phyloP scores from a whole-genome alignment of 139 green algal genomes.

The Prasinococcaceae sp. region DNA sequence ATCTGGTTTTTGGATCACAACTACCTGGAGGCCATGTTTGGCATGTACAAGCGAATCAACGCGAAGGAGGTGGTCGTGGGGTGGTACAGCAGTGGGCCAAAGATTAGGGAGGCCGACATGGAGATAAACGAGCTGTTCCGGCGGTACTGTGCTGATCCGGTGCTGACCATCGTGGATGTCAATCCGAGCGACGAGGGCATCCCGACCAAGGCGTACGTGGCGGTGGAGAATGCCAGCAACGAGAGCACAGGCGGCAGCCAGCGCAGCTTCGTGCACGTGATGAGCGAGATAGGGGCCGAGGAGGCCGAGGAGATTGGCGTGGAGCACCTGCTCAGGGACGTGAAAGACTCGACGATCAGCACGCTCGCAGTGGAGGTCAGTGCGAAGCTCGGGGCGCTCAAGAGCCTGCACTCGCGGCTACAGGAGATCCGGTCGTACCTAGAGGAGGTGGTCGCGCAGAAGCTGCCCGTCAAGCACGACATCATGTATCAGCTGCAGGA shows the following conservation, averaged over 20 bases:
- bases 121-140: slow-evolving; percentile 67
- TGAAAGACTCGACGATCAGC: slow-evolving; percentile 79
- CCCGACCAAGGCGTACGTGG: slow-evolving; percentile 78
- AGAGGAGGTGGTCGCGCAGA: slow-evolving; percentile 55
- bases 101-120: slow-evolving; percentile 78
- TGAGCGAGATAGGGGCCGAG: slow-evolving; percentile 85
- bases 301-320: slow-evolving; percentile 95
- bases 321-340: slow-evolving; percentile 94
- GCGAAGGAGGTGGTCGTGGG: slow-evolving; percentile 85
- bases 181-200: slow-evolving; percentile 86
- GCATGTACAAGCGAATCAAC: slow-evolving; percentile 99
- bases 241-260: slow-evolving; percentile 11
- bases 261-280: slow-evolving; percentile 74
- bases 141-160: slow-evolving; percentile 58
- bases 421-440: slow-evolving; percentile 64
- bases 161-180: slow-evolving; percentile 94
- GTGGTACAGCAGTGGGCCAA: slow-evolving; percentile 96
- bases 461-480: slow-evolving; percentile 88
- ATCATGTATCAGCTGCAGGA: slow-evolving; percentile 91
- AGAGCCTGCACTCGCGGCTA: slow-evolving; percentile 45
- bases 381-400: slow-evolving; percentile 22
- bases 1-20: slow-evolving; percentile 99
- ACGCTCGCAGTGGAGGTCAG: slow-evolving; percentile 50
- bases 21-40: slow-evolving; percentile 92
- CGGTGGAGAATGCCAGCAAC: slow-evolving; percentile 67